Base-by-base conservation (phyloP, 768 basidiomycete genomes). In the Leccinum aurantiacum region DNA sequence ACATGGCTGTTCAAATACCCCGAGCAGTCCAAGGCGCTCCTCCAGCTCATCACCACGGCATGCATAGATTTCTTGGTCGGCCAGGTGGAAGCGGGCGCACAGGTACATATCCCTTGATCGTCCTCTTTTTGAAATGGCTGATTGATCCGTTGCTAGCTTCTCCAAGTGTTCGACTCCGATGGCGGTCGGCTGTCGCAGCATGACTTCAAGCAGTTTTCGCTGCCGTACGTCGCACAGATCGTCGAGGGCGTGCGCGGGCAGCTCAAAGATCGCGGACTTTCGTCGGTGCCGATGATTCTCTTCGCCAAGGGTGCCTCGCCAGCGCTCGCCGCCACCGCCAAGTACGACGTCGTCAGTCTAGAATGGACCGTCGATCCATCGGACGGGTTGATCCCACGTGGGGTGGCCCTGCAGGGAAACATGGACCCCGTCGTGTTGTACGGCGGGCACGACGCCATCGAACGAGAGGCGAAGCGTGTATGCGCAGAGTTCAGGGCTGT, bases 91-190 rank as follows among this genome's bases (percentile, higher is more conserved):
- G 96, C 97, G 1, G 97, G 97, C 15, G 97, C 97, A 51, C 97
- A 99, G 86, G 96, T 93, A 69, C 57, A 80, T 71, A n/a, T 35
- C 41, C 11, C 2, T 25, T 35, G 17, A 8, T 10, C 38, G 11
- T 9, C 22, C 37, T 15, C 27, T 29, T 29, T 33, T 44, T 37
- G 25, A 51, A 9, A 24, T 37, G 27, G 29, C 17, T 8, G 35
- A 48, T 48, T 3, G 35, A 25, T 14, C 6, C 3, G 17, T 38
- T 58, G 48, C 37, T 48, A 99, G 95, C 80, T 97, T 50, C 80
- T 98, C 6, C 97, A 99, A 84, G 83, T 99, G 13, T 99, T 99
- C 69, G 97, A 99, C 75, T 98, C 97, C 1, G 93, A 91, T 84
- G 97, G 92, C 9, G 91, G 91, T 53, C 95, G 97, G 70, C 81